These are phyloP conservation scores for Rhizoclosmatium globosum DNA, from an alignment of 192 early-diverging fungal species.

Conservation along the genomic window DNA sequence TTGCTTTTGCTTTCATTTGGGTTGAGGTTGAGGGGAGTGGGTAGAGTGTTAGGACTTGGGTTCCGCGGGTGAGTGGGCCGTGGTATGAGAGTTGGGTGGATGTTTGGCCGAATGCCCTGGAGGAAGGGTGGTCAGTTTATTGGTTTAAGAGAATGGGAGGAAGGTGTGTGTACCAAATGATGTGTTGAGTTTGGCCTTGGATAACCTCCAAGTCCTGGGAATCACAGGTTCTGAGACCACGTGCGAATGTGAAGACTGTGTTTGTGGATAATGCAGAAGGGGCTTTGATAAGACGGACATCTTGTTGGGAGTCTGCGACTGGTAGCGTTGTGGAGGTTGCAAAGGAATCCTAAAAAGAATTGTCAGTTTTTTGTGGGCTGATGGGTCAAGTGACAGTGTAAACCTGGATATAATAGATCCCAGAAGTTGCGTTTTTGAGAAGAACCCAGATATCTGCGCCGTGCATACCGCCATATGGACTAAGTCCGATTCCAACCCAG, in stretches of 20 bases:
- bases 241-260: slow-evolving; percentile 29
- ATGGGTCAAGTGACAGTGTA: background rate
- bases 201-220: background rate
- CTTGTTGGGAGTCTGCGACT: slow-evolving; percentile 17
- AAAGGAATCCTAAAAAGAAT: slow-evolving; percentile 20
- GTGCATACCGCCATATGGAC: slow-evolving; percentile 23
- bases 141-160: background rate
- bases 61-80: slow-evolving; percentile 16
- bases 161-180: slow-evolving; percentile 15
- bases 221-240: slow-evolving; percentile 30
- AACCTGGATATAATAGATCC: slow-evolving; percentile 32
- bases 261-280: background rate
- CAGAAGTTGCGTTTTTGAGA: slow-evolving; percentile 10
- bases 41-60: background rate
- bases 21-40: background rate
- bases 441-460: slow-evolving; percentile 33
- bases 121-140: background rate
- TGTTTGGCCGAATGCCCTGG: slow-evolving; percentile 15
- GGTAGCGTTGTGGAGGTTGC: background rate
- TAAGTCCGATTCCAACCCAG: slow-evolving; percentile 29
- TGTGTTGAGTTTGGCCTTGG: background rate
- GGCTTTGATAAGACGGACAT: slow-evolving; percentile 3
- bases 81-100: background rate
- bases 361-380: too few species aligned
- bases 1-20: background rate